Percentiles rank a stretch among this genome's conserved stretches.
Evolutionary conservation across 129 eudicot genomes (phyloP).

Genomic region (Calendula officinalis): DNA sequence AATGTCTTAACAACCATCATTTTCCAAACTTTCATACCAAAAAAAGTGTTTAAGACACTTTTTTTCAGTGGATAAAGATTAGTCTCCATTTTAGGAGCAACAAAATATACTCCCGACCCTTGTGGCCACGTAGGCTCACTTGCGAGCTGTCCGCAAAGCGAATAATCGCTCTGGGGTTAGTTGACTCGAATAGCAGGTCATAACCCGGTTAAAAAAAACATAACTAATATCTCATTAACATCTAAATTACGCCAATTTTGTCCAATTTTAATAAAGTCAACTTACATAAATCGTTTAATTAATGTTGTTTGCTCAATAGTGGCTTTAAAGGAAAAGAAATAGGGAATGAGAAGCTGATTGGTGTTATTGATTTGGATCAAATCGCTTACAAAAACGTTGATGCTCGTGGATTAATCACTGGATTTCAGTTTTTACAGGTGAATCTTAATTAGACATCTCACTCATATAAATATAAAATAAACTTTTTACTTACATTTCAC

Average conservation of each 20-base stretch:
- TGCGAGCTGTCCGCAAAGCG: too few species aligned
- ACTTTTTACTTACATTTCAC: background rate
- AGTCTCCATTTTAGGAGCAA: too few species aligned
- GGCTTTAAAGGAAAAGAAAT: slow-evolving; percentile 32
- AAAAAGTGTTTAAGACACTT: too few species aligned
- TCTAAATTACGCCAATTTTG: background rate
- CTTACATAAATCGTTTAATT: background rate
- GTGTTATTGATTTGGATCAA: slow-evolving; percentile 35
- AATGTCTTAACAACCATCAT: too few species aligned
- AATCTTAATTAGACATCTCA: background rate
- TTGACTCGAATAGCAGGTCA: too few species aligned
- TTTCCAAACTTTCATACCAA: too few species aligned
- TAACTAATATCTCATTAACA: too few species aligned
- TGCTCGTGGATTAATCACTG: slow-evolving; percentile 42
- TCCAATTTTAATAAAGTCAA: background rate
- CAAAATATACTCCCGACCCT: too few species aligned
- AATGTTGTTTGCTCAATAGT: slow-evolving; percentile 15
- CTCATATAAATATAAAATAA: background rate
- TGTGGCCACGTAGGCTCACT: too few species aligned
- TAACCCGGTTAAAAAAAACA: too few species aligned
- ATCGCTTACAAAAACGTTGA: slow-evolving; percentile 39
- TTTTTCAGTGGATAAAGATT: too few species aligned
- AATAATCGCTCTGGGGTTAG: too few species aligned
- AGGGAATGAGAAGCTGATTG: slow-evolving; percentile 46
- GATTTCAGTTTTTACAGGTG: slow-evolving; percentile 58